Evolutionary conservation across 1,284 basidiomycete species (phyloP).

Genomic region (Cystobasidium pallidum): DNA sequence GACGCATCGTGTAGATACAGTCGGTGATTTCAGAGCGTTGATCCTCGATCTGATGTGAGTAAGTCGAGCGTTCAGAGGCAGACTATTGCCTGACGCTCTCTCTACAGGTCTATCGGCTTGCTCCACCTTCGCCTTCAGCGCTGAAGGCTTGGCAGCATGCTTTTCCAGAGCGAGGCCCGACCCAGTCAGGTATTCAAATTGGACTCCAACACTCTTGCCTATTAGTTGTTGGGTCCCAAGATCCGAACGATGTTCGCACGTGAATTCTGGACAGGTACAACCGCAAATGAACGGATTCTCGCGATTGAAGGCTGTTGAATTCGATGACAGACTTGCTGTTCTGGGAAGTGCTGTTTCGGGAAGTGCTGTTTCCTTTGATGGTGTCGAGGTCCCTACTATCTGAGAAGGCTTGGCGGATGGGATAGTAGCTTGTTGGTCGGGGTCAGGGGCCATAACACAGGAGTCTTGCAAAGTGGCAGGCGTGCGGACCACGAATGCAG

Average conservation of each 20-base stretch:
- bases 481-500: too few species aligned
- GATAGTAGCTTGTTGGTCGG: too few species aligned
- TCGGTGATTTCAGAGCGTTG: neutral
- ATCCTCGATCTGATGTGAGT: conserved; percentile 4
- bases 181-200: neutral
- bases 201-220: too few species aligned
- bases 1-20: neutral
- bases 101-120: neutral
- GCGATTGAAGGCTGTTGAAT: neutral
- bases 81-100: neutral
- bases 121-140: neutral
- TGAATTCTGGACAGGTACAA: conserved; percentile 2
- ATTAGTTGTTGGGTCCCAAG: neutral
- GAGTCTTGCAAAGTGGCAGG: too few species aligned
- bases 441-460: too few species aligned
- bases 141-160: neutral
- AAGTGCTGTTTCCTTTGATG: too few species aligned
- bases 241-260: neutral
- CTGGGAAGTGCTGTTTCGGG: neutral
- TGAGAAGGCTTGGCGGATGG: neutral
- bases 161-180: neutral
- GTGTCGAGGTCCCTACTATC: neutral
- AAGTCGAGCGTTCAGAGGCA: neutral
- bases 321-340: neutral
- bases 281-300: neutral